Base-by-base conservation (phyloP, 2,329 filamentous ascomycete species). In the Colletotrichum musicola region DNA sequence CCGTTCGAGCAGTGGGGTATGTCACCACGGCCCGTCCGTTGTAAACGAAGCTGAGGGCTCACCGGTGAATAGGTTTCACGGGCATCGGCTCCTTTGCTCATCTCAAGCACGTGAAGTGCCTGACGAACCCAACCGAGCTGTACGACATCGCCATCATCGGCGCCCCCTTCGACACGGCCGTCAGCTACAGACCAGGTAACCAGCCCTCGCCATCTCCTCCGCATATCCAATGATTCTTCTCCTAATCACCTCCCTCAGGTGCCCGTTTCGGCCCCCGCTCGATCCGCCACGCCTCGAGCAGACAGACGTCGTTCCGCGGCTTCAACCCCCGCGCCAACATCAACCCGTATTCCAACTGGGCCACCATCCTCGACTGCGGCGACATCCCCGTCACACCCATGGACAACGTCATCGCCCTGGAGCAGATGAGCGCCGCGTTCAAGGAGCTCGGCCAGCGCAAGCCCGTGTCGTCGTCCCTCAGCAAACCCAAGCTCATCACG, bases 351-450 rank as follows among this genome's bases (percentile, higher is more conserved):
- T 83, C 84, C 47, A 91, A 87, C 62, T 95, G 92, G 92, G 92
- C 93, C 1, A 89, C 83, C 46, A 89, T 97, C 68, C 84, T 95
- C 58, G 95, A 98, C 83, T 98, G 95, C 78, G 95, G 95, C 54
- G 95, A 97, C 77, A 94, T 97, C 64, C 94, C 95, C 30, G 85
- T 97, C 72, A 93, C 92, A 0, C 94, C 94, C 0, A 91, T 97
- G 73, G 94, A 97, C 82, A 97, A 97, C 77, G 89, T 84, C 1
- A 84, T 97, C 16, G 95, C 95, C 0, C 83, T 95, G 62, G 84
- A 86, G 51, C 95, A 97, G 80, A 97, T 97, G 94, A 93, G 88
- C 38, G 89, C 91, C 75, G 94, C 93, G 0, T 94, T 93, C 77
- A 82, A 85, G 6, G 91, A 95, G 79, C 89, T 97, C 3, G 85